These are phyloP conservation scores for Suhomyces ambrosiae DNA, from an alignment of 1,139 yeast genomes.

Conservation along the genomic window DNA sequence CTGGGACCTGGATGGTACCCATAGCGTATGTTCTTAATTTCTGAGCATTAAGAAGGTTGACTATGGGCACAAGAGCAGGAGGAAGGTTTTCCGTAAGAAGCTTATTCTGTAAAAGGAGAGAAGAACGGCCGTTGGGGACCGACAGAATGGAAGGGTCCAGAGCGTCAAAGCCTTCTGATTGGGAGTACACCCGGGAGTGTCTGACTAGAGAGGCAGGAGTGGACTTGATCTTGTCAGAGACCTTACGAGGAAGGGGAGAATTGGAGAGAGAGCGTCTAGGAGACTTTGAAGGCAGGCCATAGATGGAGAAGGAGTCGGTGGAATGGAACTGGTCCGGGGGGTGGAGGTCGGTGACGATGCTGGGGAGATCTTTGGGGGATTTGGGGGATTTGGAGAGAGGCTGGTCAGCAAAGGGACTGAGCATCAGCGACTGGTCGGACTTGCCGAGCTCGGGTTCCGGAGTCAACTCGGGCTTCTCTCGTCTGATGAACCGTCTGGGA, in stretches of 20 bases:
- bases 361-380: slow-evolving; percentile 5
- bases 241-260: slow-evolving; percentile 12
- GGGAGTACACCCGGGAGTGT: slow-evolving; percentile 38
- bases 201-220: slow-evolving; percentile 46
- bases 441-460: no score
- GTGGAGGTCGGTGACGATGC: slow-evolving; percentile 6
- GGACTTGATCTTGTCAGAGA: slow-evolving; percentile 33
- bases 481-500: slow-evolving; percentile 7
- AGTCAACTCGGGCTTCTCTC: slow-evolving; percentile 2
- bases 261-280: slow-evolving; percentile 9
- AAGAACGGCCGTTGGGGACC: slow-evolving; percentile 5
- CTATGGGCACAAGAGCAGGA: slow-evolving; percentile 43
- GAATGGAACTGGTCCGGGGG: slow-evolving; percentile 2
- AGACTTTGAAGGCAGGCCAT: slow-evolving; percentile 7
- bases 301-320: slow-evolving; percentile 7
- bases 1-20: slow-evolving; percentile 35
- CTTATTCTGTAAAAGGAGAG: slow-evolving; percentile 22
- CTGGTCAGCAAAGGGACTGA: not conserved
- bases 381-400: not conserved
- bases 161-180: slow-evolving; percentile 15
- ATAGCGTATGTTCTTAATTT: slow-evolving; percentile 40
- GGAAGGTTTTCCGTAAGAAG: slow-evolving; percentile 33
- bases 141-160: slow-evolving; percentile 10
- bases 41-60: slow-evolving; percentile 46
- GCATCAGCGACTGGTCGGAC: no score